phyloP scores from a whole-genome alignment of 768 basidiomycete genomes.

The Leccinum pellstonianum region DNA sequence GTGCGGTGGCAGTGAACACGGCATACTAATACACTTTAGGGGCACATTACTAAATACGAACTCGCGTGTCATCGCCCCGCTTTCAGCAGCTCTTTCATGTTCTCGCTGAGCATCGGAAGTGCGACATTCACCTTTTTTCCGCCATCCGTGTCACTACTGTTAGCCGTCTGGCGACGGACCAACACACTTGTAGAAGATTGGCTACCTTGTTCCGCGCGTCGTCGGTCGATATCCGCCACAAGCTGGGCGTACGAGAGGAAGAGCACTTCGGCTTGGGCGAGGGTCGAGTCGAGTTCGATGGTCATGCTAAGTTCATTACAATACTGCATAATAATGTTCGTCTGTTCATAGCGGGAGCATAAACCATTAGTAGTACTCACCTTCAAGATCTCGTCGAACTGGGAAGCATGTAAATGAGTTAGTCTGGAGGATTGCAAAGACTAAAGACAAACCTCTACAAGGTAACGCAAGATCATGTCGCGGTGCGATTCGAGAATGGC shows the following conservation, averaged over 20 bases:
- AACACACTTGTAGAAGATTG: slow-evolving; percentile 24
- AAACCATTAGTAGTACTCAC: slow-evolving; percentile 13
- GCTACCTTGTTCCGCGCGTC: slow-evolving; percentile 55
- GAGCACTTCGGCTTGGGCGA: slow-evolving; percentile 95
- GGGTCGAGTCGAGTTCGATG: slow-evolving; percentile 93
- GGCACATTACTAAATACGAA: slow-evolving; percentile 9
- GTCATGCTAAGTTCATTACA: slow-evolving; percentile 95
- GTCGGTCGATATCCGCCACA: slow-evolving; percentile 85
- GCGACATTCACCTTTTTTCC: slow-evolving; percentile 33
- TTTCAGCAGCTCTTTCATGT: slow-evolving; percentile 59
- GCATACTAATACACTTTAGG: slow-evolving; percentile 14
- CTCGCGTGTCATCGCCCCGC: slow-evolving; percentile 36
- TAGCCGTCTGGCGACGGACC: slow-evolving; percentile 34
- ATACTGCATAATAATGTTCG: slow-evolving; percentile 47
- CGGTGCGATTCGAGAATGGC: slow-evolving; percentile 94
- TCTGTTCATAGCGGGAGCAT: neutral
- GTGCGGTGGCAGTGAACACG: neutral
- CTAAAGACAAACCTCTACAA: slow-evolving; percentile 73
- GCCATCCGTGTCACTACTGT: neutral
- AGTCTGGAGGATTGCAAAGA: neutral
- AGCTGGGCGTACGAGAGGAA: slow-evolving; percentile 89
- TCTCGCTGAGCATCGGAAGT: slow-evolving; percentile 55
- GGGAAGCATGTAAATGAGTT: slow-evolving; percentile 5
- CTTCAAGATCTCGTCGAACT: slow-evolving; percentile 60
- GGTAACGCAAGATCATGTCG: slow-evolving; percentile 91